These are phyloP conservation scores for Pisolithus thermaeus DNA, from an alignment of 1,284 basidiomycete species.

Conservation along the genomic window DNA sequence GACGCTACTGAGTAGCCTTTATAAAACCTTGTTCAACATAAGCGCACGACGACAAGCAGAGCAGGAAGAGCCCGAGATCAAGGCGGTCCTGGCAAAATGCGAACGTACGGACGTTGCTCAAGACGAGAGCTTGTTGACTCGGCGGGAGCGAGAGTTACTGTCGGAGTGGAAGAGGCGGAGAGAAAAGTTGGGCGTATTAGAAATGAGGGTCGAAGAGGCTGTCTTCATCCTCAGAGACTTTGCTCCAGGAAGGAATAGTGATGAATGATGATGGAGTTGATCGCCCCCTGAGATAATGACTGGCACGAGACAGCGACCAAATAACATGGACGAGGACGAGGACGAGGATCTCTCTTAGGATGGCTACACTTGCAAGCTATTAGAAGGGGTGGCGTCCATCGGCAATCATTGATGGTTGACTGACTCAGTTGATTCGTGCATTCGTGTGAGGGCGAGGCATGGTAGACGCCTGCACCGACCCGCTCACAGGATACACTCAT, in stretches of 20 bases:
- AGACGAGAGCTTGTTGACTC: slow-evolving; percentile 62
- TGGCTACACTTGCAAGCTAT: no score
- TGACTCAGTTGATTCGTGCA: no score
- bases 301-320: no score
- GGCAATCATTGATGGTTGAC: background rate
- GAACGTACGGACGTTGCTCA: slow-evolving; percentile 77
- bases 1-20: slow-evolving; percentile 68
- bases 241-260: slow-evolving; percentile 14
- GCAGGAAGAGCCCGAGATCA: slow-evolving; percentile 55
- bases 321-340: no score
- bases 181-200: slow-evolving; percentile 67
- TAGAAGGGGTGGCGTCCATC: no score
- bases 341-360: no score
- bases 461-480: background rate
- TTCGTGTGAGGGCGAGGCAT: background rate
- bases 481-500: background rate
- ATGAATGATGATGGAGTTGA: slow-evolving; percentile 18
- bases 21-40: slow-evolving; percentile 87
- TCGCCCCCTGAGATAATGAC: no score
- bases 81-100: slow-evolving; percentile 71
- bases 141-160: slow-evolving; percentile 65
- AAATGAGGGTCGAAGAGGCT: slow-evolving; percentile 77
- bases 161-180: slow-evolving; percentile 63
- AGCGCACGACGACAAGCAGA: slow-evolving; percentile 67
- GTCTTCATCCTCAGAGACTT: slow-evolving; percentile 84